A percentile compares a stretch with the other conserved stretches of the same genome.
Conservation (phyloP, 148 eudicot species). For the Vaccinium macrocarpon region DNA sequence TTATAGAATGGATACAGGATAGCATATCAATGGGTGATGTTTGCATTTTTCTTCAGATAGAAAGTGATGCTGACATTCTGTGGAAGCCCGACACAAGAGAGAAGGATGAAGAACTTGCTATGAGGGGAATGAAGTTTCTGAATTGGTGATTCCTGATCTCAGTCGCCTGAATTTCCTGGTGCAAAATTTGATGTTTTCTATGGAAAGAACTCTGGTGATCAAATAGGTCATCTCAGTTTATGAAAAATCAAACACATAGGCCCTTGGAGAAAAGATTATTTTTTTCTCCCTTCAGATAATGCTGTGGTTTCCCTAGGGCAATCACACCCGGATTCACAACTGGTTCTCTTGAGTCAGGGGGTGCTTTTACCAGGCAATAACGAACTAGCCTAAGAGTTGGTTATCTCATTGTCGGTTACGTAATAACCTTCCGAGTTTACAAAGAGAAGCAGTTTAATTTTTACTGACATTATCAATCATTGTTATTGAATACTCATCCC, state of each 20-base stretch:
- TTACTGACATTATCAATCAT: neutral
- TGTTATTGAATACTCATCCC: neutral
- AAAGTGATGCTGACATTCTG: slow-evolving; percentile 63
- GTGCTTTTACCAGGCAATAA: neutral
- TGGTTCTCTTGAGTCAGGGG: neutral
- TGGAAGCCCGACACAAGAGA: slow-evolving; percentile 74
- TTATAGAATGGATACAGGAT: neutral
- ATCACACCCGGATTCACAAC: neutral
- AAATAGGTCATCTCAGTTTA: neutral
- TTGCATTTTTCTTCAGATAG: slow-evolving; percentile 47
- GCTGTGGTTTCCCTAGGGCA: neutral
- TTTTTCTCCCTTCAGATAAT: neutral
- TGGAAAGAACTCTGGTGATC: neutral
- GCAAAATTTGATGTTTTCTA: slow-evolving; percentile 2
- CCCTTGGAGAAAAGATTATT: neutral
- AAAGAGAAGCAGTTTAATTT: no score
- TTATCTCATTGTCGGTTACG: neutral
- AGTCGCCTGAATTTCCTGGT: neutral
- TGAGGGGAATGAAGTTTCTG: slow-evolving; percentile 74
- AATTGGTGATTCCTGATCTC: slow-evolving; percentile 54
- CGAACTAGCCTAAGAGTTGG: neutral
- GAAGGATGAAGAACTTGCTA: slow-evolving; percentile 53
- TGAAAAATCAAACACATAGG: neutral
- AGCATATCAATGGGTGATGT: neutral
- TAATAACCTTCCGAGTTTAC: no score